phyloP scores from a whole-genome alignment of 2,329 filamentous ascomycete species.

The Westerdykella sp. region DNA sequence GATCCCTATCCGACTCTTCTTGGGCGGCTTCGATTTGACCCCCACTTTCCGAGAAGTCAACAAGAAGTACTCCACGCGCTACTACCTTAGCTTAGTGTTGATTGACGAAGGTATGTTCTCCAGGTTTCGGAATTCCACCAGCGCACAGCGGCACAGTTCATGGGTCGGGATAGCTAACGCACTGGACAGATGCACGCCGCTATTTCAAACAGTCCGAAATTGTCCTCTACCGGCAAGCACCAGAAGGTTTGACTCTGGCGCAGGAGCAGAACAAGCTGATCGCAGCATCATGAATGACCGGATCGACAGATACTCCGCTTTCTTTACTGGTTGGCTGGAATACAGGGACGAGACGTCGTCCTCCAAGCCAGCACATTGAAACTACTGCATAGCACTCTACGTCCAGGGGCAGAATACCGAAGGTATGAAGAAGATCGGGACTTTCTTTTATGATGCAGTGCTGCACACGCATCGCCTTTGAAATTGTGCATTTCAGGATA shows the following conservation, averaged over 20 bases:
- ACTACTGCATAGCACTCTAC: too few relatives aligned
- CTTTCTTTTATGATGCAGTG: too few relatives aligned
- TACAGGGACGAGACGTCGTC: too few relatives aligned
- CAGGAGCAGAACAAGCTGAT: constrained; percentile 43
- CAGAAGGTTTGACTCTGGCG: constrained; percentile 45
- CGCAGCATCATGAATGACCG: constrained; percentile 27
- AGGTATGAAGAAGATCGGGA: too few relatives aligned
- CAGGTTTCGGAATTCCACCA: background rate
- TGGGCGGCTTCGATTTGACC: constrained; percentile 94
- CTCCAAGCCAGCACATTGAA: too few relatives aligned
- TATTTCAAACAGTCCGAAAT: constrained; percentile 99
- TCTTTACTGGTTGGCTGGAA: too few relatives aligned
- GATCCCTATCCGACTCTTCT: constrained; percentile 93
- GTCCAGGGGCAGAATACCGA: too few relatives aligned
- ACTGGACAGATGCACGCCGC: constrained; percentile 70
- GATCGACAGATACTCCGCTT: too few relatives aligned
- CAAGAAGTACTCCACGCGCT: constrained; percentile 98
- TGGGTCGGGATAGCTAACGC: constrained; percentile 5
- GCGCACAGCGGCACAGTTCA: background rate
- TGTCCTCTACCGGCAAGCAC: constrained; percentile 79
- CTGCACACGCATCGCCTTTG: too few relatives aligned
- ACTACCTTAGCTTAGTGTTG: constrained; percentile 92
- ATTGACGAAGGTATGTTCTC: constrained; percentile 73
- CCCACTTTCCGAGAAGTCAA: constrained; percentile 99
- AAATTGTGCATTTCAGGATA: too few relatives aligned